Conservation (phyloP, 2,329 filamentous ascomycete species). For the Dactylellina drechsleri region DNA sequence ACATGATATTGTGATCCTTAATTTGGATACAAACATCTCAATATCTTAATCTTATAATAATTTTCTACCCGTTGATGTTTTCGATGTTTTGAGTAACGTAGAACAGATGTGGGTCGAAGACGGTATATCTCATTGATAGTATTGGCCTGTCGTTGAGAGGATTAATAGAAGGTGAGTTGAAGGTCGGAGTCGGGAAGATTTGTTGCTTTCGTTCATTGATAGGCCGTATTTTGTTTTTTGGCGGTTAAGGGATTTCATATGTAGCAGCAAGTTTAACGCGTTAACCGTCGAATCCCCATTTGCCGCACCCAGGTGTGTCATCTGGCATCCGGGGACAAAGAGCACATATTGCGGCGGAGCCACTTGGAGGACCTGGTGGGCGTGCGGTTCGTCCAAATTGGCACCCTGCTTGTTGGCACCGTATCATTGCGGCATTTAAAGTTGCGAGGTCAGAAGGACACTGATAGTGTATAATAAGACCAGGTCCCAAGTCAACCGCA, state of each 20-base stretch:
- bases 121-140: not conserved
- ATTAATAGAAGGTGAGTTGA: not conserved
- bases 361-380: no score
- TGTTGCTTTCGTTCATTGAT: not conserved
- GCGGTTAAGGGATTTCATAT: not conserved
- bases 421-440: conserved; percentile 7
- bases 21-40: no score
- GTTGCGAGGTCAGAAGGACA: conserved; percentile 1
- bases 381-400: conserved; percentile 11
- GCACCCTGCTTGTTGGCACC: conserved; percentile 10
- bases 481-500: conserved; percentile 6
- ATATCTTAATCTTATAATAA: no score
- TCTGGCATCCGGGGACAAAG: conserved; percentile 4
- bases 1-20: no score
- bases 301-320: not conserved
- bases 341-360: not conserved
- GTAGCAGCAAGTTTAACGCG: not conserved
- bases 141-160: not conserved
- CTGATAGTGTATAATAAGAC: not conserved
- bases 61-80: no score
- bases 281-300: conserved; percentile 4
- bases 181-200: not conserved
- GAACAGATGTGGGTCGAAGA: not conserved
- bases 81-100: not conserved
- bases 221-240: not conserved